Percentiles rank a stretch among this genome's conserved stretches.
Evolutionary conservation across 1,139 yeast species (phyloP).

Genomic region (Scheffersomyces illinoinensis): DNA sequence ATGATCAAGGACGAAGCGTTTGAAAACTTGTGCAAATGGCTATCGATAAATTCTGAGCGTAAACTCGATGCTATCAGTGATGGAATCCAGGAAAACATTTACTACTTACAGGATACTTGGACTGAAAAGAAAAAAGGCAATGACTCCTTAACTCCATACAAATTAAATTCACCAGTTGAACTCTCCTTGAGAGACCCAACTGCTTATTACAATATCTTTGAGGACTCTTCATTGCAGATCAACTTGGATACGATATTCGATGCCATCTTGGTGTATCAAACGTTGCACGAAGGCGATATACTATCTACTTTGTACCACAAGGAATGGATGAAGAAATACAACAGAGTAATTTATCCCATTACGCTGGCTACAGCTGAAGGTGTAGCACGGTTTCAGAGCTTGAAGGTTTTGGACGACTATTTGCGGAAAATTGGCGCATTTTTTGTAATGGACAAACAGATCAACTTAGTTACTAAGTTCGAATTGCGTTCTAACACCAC

Average conservation of each 20-base stretch:
- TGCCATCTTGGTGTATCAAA: conserved; percentile 77
- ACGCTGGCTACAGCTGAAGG: conserved; percentile 29
- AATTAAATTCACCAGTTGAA: conserved; percentile 86
- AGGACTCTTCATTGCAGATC: conserved; percentile 47
- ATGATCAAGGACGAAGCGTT: conserved; percentile 81
- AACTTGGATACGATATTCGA: conserved; percentile 76
- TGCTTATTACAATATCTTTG: conserved; percentile 45
- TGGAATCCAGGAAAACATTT: conserved; percentile 54
- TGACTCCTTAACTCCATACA: conserved; percentile 52
- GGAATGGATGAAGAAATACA: conserved; percentile 75
- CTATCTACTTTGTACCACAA: conserved; percentile 65
- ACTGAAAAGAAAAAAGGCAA: conserved; percentile 31
- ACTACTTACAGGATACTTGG: conserved; percentile 62
- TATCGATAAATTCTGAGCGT: conserved; percentile 62
- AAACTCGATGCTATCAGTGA: conserved; percentile 64
- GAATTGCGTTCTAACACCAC: conserved; percentile 55
- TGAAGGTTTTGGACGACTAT: conserved; percentile 51
- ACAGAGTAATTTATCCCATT: conserved; percentile 68
- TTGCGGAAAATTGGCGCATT: conserved; percentile 72
- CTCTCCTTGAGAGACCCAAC: conserved; percentile 63
- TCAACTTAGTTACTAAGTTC: conserved; percentile 58
- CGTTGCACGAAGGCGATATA: conserved; percentile 63
- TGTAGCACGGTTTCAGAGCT: conserved; percentile 17
- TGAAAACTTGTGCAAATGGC: conserved; percentile 70
- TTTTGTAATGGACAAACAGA: conserved; percentile 70